These are phyloP conservation scores for Desmodesmus armatus DNA, from an alignment of 139 green algal genomes.

Conservation along the genomic window DNA sequence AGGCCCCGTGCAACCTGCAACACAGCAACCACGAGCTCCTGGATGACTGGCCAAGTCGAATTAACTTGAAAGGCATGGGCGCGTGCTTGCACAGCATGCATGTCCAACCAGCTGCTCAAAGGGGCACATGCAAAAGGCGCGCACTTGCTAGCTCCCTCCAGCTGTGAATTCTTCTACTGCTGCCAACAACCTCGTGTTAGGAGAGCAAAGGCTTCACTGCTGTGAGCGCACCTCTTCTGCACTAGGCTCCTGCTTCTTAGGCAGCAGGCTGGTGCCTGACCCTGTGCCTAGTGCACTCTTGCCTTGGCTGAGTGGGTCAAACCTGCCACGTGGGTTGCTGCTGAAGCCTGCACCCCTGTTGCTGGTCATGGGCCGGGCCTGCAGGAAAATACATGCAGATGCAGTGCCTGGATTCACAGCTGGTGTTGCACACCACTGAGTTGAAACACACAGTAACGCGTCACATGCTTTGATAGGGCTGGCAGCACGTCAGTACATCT, in stretches of 20 bases:
- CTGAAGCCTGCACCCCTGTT: constrained; percentile 77
- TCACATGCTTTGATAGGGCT: too few species aligned
- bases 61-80: too few species aligned
- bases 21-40: not conserved
- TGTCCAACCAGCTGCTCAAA: too few species aligned
- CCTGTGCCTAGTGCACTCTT: not conserved
- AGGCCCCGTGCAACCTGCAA: constrained; percentile 57
- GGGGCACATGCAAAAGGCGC: not conserved
- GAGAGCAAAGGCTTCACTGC: not conserved
- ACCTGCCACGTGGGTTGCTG: constrained; percentile 61
- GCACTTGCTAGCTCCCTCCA: too few species aligned
- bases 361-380: constrained; percentile 83
- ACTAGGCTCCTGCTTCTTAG: constrained; percentile 58
- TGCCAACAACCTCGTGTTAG: not conserved
- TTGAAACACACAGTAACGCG: not conserved
- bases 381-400: not conserved
- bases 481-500: too few species aligned
- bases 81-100: too few species aligned
- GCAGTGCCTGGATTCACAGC: not conserved
- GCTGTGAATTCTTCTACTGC: not conserved
- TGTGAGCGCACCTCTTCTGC: constrained; percentile 61
- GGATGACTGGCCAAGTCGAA: too few species aligned
- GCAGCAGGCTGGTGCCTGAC: constrained; percentile 41
- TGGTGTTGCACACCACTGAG: not conserved
- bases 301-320: constrained; percentile 70